A percentile compares a stretch with the other conserved stretches of the same genome.
Conservation (phyloP, 179 eudicot genomes). For the Sideroxylon spinosum region DNA sequence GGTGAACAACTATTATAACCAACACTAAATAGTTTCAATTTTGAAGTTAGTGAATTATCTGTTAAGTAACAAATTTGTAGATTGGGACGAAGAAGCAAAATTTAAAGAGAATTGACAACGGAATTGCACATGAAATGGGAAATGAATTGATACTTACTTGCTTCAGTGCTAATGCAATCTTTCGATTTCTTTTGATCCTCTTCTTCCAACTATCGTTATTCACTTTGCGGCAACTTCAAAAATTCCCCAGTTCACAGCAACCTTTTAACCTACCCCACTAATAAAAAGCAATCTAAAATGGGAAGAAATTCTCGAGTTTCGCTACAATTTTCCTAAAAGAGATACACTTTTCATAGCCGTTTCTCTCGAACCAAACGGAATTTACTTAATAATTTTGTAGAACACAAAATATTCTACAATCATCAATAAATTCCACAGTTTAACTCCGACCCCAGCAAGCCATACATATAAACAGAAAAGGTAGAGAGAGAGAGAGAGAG, state of each 20-base stretch:
- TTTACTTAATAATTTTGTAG: not conserved
- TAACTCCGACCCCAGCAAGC: too few species aligned
- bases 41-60: not conserved
- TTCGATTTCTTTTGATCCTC: not conserved
- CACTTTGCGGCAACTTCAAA: slow-evolving; percentile 10
- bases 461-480: not conserved
- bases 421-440: too few species aligned
- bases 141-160: slow-evolving; percentile 22
- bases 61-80: not conserved
- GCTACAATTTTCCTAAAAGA: not conserved
- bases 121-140: not conserved
- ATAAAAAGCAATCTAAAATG: too few species aligned
- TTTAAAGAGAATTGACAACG: not conserved
- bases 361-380: slow-evolving; percentile 6
- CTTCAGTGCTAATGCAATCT: not conserved
- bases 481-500: too few species aligned
- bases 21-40: not conserved
- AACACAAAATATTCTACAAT: not conserved
- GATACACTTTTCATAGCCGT: not conserved
- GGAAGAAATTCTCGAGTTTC: not conserved
- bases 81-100: slow-evolving; percentile 16
- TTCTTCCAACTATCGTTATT: too few species aligned
- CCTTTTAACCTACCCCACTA: not conserved
- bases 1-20: not conserved
- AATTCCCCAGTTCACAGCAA: slow-evolving; percentile 8